phyloP scores from a whole-genome alignment of 257 asterid species.

The Penstemon davidsonii region DNA sequence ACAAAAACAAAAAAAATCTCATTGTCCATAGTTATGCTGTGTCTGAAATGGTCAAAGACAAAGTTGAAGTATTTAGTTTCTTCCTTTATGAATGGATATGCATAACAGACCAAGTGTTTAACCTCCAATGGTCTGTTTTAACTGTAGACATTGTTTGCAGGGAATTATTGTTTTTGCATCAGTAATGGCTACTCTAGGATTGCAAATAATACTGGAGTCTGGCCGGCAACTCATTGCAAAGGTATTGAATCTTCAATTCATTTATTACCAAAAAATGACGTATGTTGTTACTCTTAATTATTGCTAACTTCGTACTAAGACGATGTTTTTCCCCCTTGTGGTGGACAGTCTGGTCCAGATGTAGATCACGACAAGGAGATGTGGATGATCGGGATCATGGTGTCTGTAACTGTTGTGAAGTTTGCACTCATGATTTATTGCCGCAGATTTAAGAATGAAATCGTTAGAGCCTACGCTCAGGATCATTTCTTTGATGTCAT shows the following conservation, averaged over 20 bases:
- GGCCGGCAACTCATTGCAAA: constrained; percentile 59
- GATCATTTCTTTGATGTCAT: constrained; percentile 49
- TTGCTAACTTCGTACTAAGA: not conserved
- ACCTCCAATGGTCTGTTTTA: not conserved
- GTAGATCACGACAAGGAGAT: constrained; percentile 31
- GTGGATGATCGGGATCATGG: constrained; percentile 47
- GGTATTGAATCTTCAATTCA: constrained; percentile 39
- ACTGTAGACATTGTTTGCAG: constrained; percentile 37
- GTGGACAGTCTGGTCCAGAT: constrained; percentile 11
- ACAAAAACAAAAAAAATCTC: not conserved
- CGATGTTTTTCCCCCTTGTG: not conserved
- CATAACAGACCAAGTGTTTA: not conserved
- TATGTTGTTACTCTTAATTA: not conserved
- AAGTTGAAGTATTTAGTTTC: not conserved
- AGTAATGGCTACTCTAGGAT: constrained; percentile 88
- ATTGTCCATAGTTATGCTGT: not conserved
- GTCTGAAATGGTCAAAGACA: not conserved
- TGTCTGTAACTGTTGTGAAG: constrained; percentile 43
- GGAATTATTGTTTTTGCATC: constrained; percentile 92
- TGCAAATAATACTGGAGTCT: constrained; percentile 83
- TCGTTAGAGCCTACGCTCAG: constrained; percentile 39
- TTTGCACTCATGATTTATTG: constrained; percentile 48
- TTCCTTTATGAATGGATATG: too few relatives aligned
- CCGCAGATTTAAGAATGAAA: constrained; percentile 44
- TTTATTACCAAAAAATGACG: not conserved